Evolutionary conservation across 73 alveolate species (phyloP), one percentile per base, ranked within the genome.

Genomic region (Breviolum minutum): DNA sequence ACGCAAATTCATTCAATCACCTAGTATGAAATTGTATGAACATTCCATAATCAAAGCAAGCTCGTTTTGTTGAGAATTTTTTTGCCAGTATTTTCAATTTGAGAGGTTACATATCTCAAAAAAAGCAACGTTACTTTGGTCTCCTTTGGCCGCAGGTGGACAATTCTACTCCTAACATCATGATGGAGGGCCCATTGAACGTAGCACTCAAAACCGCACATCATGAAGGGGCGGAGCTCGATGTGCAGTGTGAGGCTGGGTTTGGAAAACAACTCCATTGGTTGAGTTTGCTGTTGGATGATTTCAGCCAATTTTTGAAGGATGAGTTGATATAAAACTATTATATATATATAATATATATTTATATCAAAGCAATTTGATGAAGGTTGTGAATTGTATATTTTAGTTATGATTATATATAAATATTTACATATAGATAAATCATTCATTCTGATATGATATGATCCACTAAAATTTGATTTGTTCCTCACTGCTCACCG

Each of bases 101-200:
- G 54, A 40, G 54, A 40, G 54, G 54, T 40, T 40, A 40, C 74
- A 17, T 17, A 66, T 2, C 17, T 22, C 77, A 68, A 68, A 68
- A 68, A 22, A 68, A 68, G 4, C 77, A 17, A 66, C 17, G 74
- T 11, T 66, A 68, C 77, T 68, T 68, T 68, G 77, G 77, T 22
- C 77, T 2, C 94, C 13, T 0, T 22, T 26, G 29, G 26, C 20
- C 12, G 83, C 86, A 89, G 96, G 96, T 61, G n/a, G 98, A 92
- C 54, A 64, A 73, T 90, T 92, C 98, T 80, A 92, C 98, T 27
- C 98, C 98, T 20, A 74, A 26, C 77, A 76, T 92, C 80, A 60
- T 92, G 98, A 66, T 84, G 79, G 91, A 92, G 87, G 98, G 98
- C 68, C 98, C 98, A 16, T 32, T 92, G 89, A 60, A 80, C n/a